Evolutionary conservation across 768 basidiomycete genomes (phyloP).

Genomic region (Daedaleopsis nitida): DNA sequence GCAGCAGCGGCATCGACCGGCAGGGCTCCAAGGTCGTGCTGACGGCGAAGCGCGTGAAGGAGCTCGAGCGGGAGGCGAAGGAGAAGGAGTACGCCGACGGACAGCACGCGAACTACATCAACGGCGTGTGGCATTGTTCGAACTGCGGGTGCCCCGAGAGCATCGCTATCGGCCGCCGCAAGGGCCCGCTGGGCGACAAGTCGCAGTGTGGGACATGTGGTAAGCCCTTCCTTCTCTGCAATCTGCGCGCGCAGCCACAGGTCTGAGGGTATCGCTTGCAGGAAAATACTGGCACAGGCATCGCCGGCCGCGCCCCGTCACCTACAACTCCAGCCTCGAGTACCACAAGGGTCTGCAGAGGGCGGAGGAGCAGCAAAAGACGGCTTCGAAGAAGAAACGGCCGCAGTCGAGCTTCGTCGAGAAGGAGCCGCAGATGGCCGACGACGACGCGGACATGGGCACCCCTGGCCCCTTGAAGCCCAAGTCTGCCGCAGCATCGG

Average conservation of each 20-base stretch:
- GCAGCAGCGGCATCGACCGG: slow-evolving; percentile 44
- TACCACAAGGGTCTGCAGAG: slow-evolving; percentile 60
- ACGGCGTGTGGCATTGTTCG: slow-evolving; percentile 93
- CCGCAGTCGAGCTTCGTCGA: slow-evolving; percentile 50
- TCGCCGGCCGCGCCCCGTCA: slow-evolving; percentile 75
- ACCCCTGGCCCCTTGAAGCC: slow-evolving; percentile 49
- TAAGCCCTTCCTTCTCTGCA: slow-evolving; percentile 47
- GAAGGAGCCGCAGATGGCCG: slow-evolving; percentile 37
- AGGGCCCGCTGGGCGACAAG: slow-evolving; percentile 88
- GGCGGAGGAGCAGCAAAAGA: slow-evolving; percentile 59
- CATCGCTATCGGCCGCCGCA: slow-evolving; percentile 82
- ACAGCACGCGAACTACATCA: slow-evolving; percentile 77
- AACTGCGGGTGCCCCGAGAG: slow-evolving; percentile 91
- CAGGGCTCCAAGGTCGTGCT: slow-evolving; percentile 46
- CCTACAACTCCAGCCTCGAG: slow-evolving; percentile 76
- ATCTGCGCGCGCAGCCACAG: neutral
- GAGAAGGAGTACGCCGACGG: slow-evolving; percentile 83
- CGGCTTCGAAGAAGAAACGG: slow-evolving; percentile 58
- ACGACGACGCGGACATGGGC: slow-evolving; percentile 44
- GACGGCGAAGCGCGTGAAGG: slow-evolving; percentile 66
- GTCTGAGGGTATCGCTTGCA: slow-evolving; percentile 32
- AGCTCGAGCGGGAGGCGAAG: slow-evolving; percentile 80
- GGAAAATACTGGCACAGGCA: slow-evolving; percentile 92
- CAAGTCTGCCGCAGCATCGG: slow-evolving; percentile 25
- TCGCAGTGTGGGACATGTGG: slow-evolving; percentile 93